Percentiles rank a stretch among this genome's conserved stretches.
These are phyloP conservation scores for Melampsora americana DNA, from an alignment of 1,284 basidiomycete genomes.

Conservation along the genomic window DNA sequence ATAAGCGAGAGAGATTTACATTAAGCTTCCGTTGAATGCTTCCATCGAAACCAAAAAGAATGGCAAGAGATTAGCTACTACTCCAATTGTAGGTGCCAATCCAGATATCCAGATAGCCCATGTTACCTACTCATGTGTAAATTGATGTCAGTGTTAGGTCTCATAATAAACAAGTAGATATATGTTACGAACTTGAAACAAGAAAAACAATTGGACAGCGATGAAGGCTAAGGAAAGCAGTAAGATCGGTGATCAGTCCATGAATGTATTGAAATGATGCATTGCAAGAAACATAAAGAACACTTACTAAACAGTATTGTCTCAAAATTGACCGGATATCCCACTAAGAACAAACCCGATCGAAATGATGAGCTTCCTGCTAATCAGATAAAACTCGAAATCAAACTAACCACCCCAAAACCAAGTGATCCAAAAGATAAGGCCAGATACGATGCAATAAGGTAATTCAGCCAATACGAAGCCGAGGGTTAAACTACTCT, in stretches of 20 bases:
- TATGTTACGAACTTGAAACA: slow-evolving; percentile 46
- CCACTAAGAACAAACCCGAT: slow-evolving; percentile 22
- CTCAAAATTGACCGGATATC: slow-evolving; percentile 27
- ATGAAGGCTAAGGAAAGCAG: slow-evolving; percentile 45
- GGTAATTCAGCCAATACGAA: slow-evolving; percentile 40
- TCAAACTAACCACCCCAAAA: slow-evolving; percentile 29
- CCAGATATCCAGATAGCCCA: slow-evolving; percentile 51
- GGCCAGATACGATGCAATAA: slow-evolving; percentile 23
- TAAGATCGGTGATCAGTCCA: not conserved
- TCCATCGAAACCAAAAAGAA: slow-evolving; percentile 52
- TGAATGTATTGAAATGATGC: too few species aligned
- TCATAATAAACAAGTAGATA: not conserved
- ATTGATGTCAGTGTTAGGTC: not conserved
- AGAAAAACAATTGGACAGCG: slow-evolving; percentile 49
- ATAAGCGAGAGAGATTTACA: slow-evolving; percentile 39
- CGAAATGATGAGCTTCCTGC: not conserved
- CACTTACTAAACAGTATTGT: slow-evolving; percentile 41
- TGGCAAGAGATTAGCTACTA: slow-evolving; percentile 49
- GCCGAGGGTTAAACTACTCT: slow-evolving; percentile 16
- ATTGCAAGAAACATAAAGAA: too few species aligned
- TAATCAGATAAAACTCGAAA: not conserved
- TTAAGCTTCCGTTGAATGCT: slow-evolving; percentile 50
- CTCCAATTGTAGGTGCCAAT: slow-evolving; percentile 47
- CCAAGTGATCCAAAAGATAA: slow-evolving; percentile 42
- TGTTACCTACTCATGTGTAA: slow-evolving; percentile 45